A percentile compares a stretch with the other conserved stretches of the same genome.
phyloP scores from a whole-genome alignment of 176 grass and related monocot genomes.

The sorghum (Sorghum bicolor) region Sorghum_bicolor_NCBIv3 NC_012870.2:80675001-80675500 shows the following conservation, averaged over 20 bases:
- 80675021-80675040: slow-evolving; percentile 45
- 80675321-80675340: neutral
- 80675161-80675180: slow-evolving; percentile 59
- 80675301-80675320: neutral
- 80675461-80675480: neutral
- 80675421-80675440: neutral
- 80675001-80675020: slow-evolving; percentile 44
- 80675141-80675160: slow-evolving; percentile 38
- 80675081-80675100: slow-evolving; percentile 51
- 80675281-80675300: no score
- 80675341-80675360: neutral
- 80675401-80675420: neutral
- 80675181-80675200: slow-evolving; percentile 47
- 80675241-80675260: neutral
- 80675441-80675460: neutral
- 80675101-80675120: slow-evolving; percentile 23
- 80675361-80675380: neutral
- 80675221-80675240: slow-evolving; percentile 17
- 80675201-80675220: slow-evolving; percentile 41
- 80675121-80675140: slow-evolving; percentile 48
- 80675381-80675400: neutral
- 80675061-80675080: slow-evolving; percentile 48
- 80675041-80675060: slow-evolving; percentile 45
- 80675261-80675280: neutral
- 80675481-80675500: neutral